These are phyloP conservation scores for Aspergillus pseudoviridinutans DNA, from an alignment of 2,329 filamentous ascomycete genomes.

Conservation along the genomic window DNA sequence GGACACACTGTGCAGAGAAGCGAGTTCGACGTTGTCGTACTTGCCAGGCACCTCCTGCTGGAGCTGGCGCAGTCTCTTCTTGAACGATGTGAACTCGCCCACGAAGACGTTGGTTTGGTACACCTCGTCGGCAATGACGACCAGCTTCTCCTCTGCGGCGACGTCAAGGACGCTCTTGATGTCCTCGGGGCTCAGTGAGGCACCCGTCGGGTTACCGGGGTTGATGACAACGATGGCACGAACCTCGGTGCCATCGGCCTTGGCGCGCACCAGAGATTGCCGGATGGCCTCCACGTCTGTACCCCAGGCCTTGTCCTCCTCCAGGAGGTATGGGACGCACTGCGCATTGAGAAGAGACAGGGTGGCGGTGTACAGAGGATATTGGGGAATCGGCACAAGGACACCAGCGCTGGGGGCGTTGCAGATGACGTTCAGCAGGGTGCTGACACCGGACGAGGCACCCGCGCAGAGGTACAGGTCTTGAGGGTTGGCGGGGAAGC, in stretches of 20 bases:
- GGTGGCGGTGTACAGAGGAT: constrained; percentile 94
- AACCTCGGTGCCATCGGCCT: constrained; percentile 74
- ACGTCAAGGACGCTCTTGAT: constrained; percentile 83
- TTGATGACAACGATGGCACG: constrained; percentile 97
- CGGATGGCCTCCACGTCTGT: constrained; percentile 80
- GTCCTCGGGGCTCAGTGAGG: constrained; percentile 73
- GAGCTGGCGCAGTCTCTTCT: constrained; percentile 74
- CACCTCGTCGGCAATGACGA: constrained; percentile 92
- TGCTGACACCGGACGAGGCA: constrained; percentile 92
- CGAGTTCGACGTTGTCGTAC: constrained; percentile 84
- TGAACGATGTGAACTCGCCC: constrained; percentile 94
- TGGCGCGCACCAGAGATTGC: constrained; percentile 68
- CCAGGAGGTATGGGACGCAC: constrained; percentile 89
- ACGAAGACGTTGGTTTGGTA: constrained; percentile 99
- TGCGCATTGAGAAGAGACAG: constrained; percentile 78
- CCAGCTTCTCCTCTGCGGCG: constrained; percentile 77
- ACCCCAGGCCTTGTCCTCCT: constrained; percentile 82
- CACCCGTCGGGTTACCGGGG: constrained; percentile 94
- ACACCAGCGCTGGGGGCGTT: constrained; percentile 72
- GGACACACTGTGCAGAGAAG: constrained; percentile 85
- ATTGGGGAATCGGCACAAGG: constrained; percentile 93
- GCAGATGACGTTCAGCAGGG: constrained; percentile 85
- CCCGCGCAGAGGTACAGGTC: constrained; percentile 89
- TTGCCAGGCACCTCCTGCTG: constrained; percentile 69
- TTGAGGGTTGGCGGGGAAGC: constrained; percentile 73